Percentiles rank a stretch among this genome's conserved stretches.
phyloP scores from a whole-genome alignment of 2,329 filamentous ascomycete genomes.

The Myotisia sp. region DNA sequence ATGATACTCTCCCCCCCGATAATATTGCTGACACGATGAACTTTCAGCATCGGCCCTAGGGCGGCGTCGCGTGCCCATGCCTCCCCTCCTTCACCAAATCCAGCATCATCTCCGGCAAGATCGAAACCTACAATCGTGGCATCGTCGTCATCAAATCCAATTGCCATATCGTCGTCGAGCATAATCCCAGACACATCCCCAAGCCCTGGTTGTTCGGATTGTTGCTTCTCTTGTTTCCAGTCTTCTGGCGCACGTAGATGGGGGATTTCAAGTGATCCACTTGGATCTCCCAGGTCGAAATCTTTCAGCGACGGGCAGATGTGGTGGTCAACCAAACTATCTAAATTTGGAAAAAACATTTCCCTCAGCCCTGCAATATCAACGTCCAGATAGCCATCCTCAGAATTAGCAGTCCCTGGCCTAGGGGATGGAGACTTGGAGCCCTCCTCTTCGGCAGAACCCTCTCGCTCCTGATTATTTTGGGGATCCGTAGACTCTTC shows the following conservation, averaged over 20 bases:
- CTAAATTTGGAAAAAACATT: constrained; percentile 75
- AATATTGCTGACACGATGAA: constrained; percentile 40
- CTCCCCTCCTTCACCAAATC: constrained; percentile 91
- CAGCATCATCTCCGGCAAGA: constrained; percentile 55
- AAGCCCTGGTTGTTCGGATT: constrained; percentile 36
- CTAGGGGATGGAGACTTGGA: constrained; percentile 18
- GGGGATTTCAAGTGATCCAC: constrained; percentile 73
- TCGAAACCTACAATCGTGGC: constrained; percentile 56
- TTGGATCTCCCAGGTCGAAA: constrained; percentile 78
- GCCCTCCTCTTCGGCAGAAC: constrained; percentile 34
- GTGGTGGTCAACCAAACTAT: constrained; percentile 66
- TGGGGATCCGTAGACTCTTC: constrained; percentile 34
- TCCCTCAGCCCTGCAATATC: constrained; percentile 60
- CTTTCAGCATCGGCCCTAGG: constrained; percentile 69
- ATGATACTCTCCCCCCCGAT: constrained; percentile 43
- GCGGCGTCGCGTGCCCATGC: constrained; percentile 87
- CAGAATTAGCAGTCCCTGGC: constrained; percentile 23
- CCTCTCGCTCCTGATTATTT: constrained; percentile 22
- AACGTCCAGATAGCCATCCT: constrained; percentile 52
- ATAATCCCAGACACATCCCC: constrained; percentile 64
- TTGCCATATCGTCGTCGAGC: constrained; percentile 71
- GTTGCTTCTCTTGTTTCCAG: constrained; percentile 55
- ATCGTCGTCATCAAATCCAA: constrained; percentile 69
- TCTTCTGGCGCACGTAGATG: constrained; percentile 83
- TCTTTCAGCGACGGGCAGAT: constrained; percentile 90